Conservation (phyloP, 192 early-diverging fungal species). For the Coemansia sp. region DNA sequence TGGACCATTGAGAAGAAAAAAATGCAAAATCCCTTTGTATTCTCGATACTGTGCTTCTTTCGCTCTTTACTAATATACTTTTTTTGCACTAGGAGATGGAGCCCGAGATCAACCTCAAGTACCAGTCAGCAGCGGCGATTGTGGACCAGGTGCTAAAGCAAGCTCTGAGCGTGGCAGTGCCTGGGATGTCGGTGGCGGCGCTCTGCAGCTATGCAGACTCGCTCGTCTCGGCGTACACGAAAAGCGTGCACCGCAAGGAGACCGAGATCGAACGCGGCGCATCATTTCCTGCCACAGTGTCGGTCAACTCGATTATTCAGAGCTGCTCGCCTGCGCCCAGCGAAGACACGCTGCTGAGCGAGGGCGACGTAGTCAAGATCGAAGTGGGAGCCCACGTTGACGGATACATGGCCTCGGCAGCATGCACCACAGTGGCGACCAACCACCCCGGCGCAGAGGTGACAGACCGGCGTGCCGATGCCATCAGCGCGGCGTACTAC, state of each 20-base stretch:
- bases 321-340: conserved; percentile 70
- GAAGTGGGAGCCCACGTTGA: conserved; percentile 90
- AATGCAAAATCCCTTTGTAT: too few species aligned
- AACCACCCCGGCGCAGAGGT: conserved; percentile 59
- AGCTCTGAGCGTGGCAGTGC: conserved; percentile 53
- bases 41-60: background rate
- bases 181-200: conserved; percentile 61
- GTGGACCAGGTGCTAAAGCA: conserved; percentile 54
- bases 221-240: conserved; percentile 58
- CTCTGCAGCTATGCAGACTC: conserved; percentile 68
- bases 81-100: conserved; percentile 3
- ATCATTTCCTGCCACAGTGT: conserved; percentile 82
- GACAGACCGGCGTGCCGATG: conserved; percentile 70
- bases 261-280: conserved; percentile 63
- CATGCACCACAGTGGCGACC: conserved; percentile 76
- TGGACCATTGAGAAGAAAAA: background rate
- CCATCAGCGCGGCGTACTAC: conserved; percentile 76
- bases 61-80: background rate
- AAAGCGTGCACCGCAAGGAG: conserved; percentile 60
- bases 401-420: conserved; percentile 81
- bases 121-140: conserved; percentile 39
- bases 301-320: conserved; percentile 74
- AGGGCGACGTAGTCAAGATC: conserved; percentile 86
- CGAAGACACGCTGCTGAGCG: conserved; percentile 62
- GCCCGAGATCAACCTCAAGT: conserved; percentile 19